A percentile compares a stretch with the other conserved stretches of the same genome.
phyloP scores from a whole-genome alignment of 2,329 filamentous ascomycete species.

The Stachybotrys chlorohalonatus region DNA sequence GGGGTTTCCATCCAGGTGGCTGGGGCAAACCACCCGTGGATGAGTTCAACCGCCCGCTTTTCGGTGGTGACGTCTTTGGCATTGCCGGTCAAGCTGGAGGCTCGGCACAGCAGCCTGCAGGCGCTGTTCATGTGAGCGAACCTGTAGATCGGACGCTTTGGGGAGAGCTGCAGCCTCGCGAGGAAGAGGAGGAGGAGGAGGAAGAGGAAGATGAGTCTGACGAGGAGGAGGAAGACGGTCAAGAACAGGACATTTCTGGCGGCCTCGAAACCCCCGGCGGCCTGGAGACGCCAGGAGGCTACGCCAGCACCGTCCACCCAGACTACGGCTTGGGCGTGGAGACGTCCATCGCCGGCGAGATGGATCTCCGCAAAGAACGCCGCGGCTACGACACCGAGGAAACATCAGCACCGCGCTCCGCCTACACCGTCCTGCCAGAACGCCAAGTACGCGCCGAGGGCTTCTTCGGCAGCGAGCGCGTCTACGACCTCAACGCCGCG shows the following conservation, averaged over 20 bases:
- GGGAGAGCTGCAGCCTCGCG: slow-evolving; percentile 80
- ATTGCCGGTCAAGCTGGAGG: slow-evolving; percentile 42
- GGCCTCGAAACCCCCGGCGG: slow-evolving; percentile 69
- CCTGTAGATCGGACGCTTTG: slow-evolving; percentile 81
- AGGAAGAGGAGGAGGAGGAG: slow-evolving; percentile 62
- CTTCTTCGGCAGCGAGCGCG: slow-evolving; percentile 92
- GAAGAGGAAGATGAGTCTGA: slow-evolving; percentile 70
- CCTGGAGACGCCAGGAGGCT: slow-evolving; percentile 70
- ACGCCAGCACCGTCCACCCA: slow-evolving; percentile 71
- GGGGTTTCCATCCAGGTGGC: slow-evolving; percentile 92
- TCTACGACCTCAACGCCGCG: slow-evolving; percentile 68
- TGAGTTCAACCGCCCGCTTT: slow-evolving; percentile 83
- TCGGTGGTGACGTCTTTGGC: slow-evolving; percentile 91
- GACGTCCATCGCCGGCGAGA: slow-evolving; percentile 73
- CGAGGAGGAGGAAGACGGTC: slow-evolving; percentile 57
- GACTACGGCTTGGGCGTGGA: slow-evolving; percentile 64
- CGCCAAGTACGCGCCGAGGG: slow-evolving; percentile 77
- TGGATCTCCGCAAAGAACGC: slow-evolving; percentile 78
- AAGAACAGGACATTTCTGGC: slow-evolving; percentile 50
- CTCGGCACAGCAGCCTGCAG: slow-evolving; percentile 20
- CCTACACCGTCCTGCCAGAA: slow-evolving; percentile 86
- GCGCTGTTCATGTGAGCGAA: slow-evolving; percentile 48
- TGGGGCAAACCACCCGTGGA: slow-evolving; percentile 95
- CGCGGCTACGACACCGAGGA: slow-evolving; percentile 86
- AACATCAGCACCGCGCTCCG: slow-evolving; percentile 60